A percentile compares a stretch with the other conserved stretches of the same genome.
Conservation (phyloP, 148 eudicot species). For the Gaultheria prostrata region DNA sequence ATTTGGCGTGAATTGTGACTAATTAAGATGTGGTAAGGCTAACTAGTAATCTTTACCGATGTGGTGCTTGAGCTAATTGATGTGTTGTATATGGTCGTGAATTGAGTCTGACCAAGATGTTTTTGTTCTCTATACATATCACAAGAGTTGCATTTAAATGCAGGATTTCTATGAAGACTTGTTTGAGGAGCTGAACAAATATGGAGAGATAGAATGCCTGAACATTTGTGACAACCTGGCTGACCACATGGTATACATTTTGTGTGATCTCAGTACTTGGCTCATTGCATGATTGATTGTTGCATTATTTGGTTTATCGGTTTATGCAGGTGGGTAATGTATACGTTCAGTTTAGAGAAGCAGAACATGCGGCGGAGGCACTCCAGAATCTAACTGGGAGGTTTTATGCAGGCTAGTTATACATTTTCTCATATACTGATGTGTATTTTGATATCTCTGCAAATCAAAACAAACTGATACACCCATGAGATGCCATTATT, state of each 20-base stretch:
- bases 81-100: background rate
- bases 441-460: background rate
- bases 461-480: background rate
- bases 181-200: conserved; percentile 86
- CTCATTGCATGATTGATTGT: background rate
- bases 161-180: conserved; percentile 97
- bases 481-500: background rate
- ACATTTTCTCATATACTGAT: background rate
- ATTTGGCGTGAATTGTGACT: background rate
- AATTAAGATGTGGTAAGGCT: background rate
- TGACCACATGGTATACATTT: conserved; percentile 72
- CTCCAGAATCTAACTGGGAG: conserved; percentile 76
- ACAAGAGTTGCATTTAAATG: background rate
- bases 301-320: background rate
- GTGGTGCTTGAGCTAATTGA: background rate
- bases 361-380: conserved; percentile 87
- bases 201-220: conserved; percentile 84
- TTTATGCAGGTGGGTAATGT: conserved; percentile 82
- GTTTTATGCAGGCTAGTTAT: conserved; percentile 71
- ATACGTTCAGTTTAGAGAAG: conserved; percentile 89
- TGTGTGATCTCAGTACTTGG: background rate
- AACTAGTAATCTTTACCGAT: background rate
- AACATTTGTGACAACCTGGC: conserved; percentile 94
- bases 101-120: background rate
- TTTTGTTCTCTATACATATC: background rate